These are phyloP conservation scores for Camelina sativa DNA, from an alignment of 345 rosid genomes.

Conservation along the genomic window DNA sequence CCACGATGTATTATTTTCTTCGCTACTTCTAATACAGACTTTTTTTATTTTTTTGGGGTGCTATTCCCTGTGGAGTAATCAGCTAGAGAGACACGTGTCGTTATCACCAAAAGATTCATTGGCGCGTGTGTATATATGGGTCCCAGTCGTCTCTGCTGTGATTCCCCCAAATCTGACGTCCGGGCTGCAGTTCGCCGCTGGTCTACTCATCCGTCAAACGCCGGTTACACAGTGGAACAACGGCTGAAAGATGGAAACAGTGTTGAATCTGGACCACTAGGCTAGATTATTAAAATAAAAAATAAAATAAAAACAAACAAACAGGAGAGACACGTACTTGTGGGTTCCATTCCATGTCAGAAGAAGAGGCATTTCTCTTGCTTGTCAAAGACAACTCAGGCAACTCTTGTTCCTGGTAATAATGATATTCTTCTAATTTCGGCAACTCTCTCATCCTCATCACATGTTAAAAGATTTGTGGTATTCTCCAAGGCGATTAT, in stretches of 20 bases:
- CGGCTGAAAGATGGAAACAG: not conserved
- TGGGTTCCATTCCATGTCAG: not conserved
- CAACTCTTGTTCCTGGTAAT: no score
- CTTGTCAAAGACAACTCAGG: constrained; percentile 5
- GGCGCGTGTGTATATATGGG: not conserved
- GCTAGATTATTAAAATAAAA: not conserved
- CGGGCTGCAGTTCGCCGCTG: constrained; percentile 25
- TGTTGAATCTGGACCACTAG: constrained; percentile 9
- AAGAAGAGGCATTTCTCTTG: constrained; percentile 27
- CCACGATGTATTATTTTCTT: no score
- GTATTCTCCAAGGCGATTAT: not conserved
- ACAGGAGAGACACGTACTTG: not conserved
- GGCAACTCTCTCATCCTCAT: constrained; percentile 7
- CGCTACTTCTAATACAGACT: no score
- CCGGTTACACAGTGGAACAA: not conserved
- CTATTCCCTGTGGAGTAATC: constrained; percentile 18
- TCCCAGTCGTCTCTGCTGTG: constrained; percentile 7
- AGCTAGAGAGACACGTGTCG: constrained; percentile 14
- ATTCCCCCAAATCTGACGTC: not conserved
- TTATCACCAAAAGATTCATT: not conserved
- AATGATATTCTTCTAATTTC: constrained; percentile 1
- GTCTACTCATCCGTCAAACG: constrained; percentile 7
- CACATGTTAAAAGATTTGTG: not conserved
- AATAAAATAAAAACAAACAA: no score
- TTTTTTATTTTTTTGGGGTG: not conserved